These are phyloP conservation scores for Ceratocystis diversiconidia DNA, from an alignment of 2,329 filamentous ascomycete genomes.

Conservation along the genomic window DNA sequence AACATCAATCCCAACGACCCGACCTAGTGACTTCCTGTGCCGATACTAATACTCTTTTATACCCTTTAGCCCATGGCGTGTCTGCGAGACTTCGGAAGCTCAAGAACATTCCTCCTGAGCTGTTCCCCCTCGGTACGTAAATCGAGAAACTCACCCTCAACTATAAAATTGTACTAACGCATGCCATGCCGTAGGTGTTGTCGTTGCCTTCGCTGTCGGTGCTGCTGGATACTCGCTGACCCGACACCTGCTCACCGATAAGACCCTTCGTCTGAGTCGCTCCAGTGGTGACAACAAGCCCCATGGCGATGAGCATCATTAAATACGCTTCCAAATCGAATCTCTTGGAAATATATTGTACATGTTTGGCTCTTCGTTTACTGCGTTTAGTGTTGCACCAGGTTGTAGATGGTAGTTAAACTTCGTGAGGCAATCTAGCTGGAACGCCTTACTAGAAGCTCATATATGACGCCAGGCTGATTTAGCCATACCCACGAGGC, in stretches of 20 bases:
- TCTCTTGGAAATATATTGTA: conserved; percentile 19
- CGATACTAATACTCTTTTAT: conserved; percentile 1
- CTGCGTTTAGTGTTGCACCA: background rate
- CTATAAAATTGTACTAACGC: conserved; percentile 22
- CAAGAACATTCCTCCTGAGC: conserved; percentile 81
- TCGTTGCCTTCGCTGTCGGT: conserved; percentile 70
- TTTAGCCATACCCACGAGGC: background rate
- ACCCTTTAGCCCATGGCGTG: conserved; percentile 68
- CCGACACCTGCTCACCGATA: conserved; percentile 77
- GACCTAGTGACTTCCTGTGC: background rate
- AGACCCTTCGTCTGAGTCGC: conserved; percentile 76
- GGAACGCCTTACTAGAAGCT: background rate
- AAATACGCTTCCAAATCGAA: conserved; percentile 21
- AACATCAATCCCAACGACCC: background rate
- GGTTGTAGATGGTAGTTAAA: background rate
- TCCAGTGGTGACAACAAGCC: conserved; percentile 31
- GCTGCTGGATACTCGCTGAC: conserved; percentile 70
- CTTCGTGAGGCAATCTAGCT: background rate
- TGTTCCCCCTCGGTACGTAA: conserved; percentile 74
- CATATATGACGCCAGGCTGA: background rate
- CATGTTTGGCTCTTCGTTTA: conserved; percentile 1
- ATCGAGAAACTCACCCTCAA: conserved; percentile 12
- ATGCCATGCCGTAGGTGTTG: conserved; percentile 46
- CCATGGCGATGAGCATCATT: conserved; percentile 25
- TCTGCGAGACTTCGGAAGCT: conserved; percentile 86